Conservation (phyloP, 2,329 filamentous ascomycete species). For the Berkeleyomyces basicola region DNA sequence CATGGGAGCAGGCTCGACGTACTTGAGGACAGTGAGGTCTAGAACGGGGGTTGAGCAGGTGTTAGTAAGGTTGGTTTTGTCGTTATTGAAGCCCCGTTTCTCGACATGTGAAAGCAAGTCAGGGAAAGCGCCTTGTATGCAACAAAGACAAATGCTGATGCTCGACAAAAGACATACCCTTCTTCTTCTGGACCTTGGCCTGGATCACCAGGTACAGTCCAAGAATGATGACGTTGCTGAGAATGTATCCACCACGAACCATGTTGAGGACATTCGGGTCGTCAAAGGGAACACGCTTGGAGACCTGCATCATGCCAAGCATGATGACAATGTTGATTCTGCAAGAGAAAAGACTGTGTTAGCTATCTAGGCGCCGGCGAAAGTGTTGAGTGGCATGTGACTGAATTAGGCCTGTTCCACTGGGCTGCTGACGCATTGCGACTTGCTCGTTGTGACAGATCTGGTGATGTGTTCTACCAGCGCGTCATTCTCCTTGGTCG, state of each 20-base stretch:
- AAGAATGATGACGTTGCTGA: conserved; percentile 66
- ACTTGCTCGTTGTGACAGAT: no score
- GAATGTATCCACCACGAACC: conserved; percentile 37
- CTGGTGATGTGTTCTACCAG: no score
- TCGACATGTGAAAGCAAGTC: background rate
- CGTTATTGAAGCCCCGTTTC: background rate
- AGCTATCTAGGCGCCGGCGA: background rate
- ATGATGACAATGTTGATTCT: conserved; percentile 91
- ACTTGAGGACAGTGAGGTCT: conserved; percentile 97
- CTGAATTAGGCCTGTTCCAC: no score
- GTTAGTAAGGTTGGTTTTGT: conserved; percentile 1
- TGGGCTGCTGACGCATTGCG: no score
- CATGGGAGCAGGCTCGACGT: conserved; percentile 89
- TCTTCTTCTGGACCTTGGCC: conserved; percentile 82
- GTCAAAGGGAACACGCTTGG: conserved; percentile 90
- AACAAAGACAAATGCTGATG: background rate
- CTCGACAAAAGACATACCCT: conserved; percentile 44
- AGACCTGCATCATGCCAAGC: conserved; percentile 94
- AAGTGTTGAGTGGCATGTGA: no score
- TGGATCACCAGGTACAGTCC: conserved; percentile 75
- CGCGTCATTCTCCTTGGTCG: no score
- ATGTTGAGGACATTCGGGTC: conserved; percentile 48
- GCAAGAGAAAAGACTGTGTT: conserved; percentile 13
- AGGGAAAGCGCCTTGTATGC: background rate
- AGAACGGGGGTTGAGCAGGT: conserved; percentile 9